Percentiles rank a stretch among this genome's conserved stretches.
Evolutionary conservation across 1,139 yeast genomes (phyloP).

Genomic region (Geotrichum fermentans): DNA sequence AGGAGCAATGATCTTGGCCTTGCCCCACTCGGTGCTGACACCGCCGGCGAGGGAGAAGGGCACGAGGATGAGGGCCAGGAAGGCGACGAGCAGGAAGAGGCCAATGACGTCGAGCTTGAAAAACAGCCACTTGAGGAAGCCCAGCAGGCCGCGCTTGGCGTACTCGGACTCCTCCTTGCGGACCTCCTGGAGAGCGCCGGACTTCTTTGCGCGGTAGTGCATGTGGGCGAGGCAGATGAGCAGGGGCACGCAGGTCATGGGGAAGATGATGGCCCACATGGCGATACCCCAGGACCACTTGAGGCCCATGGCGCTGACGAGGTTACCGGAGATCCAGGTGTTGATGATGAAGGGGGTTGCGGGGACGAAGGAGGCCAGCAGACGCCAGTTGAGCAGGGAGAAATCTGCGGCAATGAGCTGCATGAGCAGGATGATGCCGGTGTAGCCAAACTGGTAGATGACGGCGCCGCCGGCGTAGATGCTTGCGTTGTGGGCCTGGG

Average conservation of each 20-base stretch:
- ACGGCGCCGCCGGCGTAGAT: slow-evolving; percentile 71
- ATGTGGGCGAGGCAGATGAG: slow-evolving; percentile 51
- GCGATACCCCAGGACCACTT: slow-evolving; percentile 72
- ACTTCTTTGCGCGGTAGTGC: slow-evolving; percentile 49
- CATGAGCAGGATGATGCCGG: slow-evolving; percentile 56
- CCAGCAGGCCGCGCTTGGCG: slow-evolving; percentile 29
- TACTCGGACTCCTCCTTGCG: slow-evolving; percentile 32
- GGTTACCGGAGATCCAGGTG: slow-evolving; percentile 68
- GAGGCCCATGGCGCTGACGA: slow-evolving; percentile 41
- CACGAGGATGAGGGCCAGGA: slow-evolving; percentile 49
- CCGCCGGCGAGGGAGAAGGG: slow-evolving; percentile 63
- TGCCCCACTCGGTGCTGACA: slow-evolving; percentile 46
- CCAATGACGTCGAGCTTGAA: slow-evolving; percentile 57
- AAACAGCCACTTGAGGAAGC: slow-evolving; percentile 34
- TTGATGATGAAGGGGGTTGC: slow-evolving; percentile 68
- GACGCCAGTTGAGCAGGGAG: slow-evolving; percentile 66
- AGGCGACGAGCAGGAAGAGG: slow-evolving; percentile 45
- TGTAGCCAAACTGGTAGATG: slow-evolving; percentile 63
- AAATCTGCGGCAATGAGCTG: slow-evolving; percentile 60
- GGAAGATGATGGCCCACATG: slow-evolving; percentile 76
- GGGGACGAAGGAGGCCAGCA: slow-evolving; percentile 57
- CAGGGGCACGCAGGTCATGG: slow-evolving; percentile 58
- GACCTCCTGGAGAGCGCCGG: slow-evolving; percentile 44
- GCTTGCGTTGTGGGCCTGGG: slow-evolving; percentile 60
- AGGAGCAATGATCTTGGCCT: slow-evolving; percentile 58